These are phyloP conservation scores for Stereum hirsutum DNA, from an alignment of 1,284 basidiomycete species.

Conservation along the genomic window DNA sequence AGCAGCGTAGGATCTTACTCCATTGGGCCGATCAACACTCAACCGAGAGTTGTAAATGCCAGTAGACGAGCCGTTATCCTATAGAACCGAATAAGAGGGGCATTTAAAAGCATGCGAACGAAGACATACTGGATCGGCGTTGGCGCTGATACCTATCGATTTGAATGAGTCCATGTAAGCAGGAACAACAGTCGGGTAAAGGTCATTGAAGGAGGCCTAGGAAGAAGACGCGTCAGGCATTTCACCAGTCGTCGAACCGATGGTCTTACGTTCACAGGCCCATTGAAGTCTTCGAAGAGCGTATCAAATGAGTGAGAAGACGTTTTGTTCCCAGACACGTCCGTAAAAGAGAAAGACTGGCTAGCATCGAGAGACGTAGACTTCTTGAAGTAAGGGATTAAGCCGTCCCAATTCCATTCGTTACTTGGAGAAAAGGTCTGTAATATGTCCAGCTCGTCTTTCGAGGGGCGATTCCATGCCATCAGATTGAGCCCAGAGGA, in stretches of 20 bases:
- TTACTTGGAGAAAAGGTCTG: not conserved
- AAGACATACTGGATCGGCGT: not conserved
- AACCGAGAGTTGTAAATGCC: not conserved
- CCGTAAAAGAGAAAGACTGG: not conserved
- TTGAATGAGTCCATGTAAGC: not conserved
- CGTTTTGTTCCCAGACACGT: not conserved
- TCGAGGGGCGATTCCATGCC: not conserved
- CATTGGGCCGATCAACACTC: not conserved
- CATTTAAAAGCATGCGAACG: not conserved
- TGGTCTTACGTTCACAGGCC: not conserved
- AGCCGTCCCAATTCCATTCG: not conserved
- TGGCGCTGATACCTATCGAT: not conserved
- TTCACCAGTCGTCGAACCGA: not conserved
- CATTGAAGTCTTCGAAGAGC: not conserved
- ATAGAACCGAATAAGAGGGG: not conserved
- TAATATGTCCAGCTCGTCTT: not conserved
- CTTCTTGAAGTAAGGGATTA: conserved; percentile 1
- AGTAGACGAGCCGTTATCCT: not conserved
- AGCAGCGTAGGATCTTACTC: not conserved
- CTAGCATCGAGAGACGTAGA: not conserved
- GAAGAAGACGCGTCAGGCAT: not conserved
- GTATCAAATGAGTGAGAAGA: not conserved
- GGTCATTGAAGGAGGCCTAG: conserved; percentile 1
- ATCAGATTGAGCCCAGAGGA: not conserved
- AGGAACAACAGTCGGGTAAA: not conserved